Evolutionary conservation across 805 yeast species (phyloP).

Genomic region (Dipodascus geniculatus): DNA sequence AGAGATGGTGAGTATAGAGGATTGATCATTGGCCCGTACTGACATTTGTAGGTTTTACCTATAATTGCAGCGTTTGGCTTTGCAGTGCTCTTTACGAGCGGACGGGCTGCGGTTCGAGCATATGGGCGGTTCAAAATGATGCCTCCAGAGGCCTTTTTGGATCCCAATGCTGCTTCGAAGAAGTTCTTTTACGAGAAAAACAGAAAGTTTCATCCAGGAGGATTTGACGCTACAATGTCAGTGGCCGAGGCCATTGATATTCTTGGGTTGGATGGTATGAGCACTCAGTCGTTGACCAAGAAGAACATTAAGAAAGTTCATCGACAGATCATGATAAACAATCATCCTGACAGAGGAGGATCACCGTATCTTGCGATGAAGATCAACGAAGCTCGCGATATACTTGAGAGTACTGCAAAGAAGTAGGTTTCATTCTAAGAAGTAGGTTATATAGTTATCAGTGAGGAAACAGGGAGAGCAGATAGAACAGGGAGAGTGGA

Average conservation of each 20-base stretch:
- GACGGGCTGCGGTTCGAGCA: slow-evolving; percentile 26
- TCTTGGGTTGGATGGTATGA: slow-evolving; percentile 33
- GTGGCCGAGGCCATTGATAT: slow-evolving; percentile 42
- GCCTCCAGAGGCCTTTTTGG: slow-evolving; percentile 21
- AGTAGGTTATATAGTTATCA: no score
- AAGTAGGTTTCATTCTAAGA: neutral
- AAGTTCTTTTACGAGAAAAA: slow-evolving; percentile 6
- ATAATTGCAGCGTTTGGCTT: slow-evolving; percentile 21
- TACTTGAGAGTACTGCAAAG: slow-evolving; percentile 40
- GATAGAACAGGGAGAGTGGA: no score
- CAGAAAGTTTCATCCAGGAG: slow-evolving; percentile 21
- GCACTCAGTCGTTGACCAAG: slow-evolving; percentile 24
- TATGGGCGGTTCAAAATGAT: slow-evolving; percentile 17
- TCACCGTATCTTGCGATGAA: slow-evolving; percentile 81
- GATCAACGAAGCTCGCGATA: slow-evolving; percentile 84
- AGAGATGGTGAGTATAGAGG: neutral
- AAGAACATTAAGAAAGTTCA: slow-evolving; percentile 66
- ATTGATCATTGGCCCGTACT: neutral
- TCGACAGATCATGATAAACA: slow-evolving; percentile 71
- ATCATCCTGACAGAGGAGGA: slow-evolving; percentile 94
- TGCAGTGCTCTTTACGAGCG: slow-evolving; percentile 16
- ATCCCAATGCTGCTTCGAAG: slow-evolving; percentile 6
- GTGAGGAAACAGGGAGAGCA: no score
- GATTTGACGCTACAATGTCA: slow-evolving; percentile 32
- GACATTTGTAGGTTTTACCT: slow-evolving; percentile 14